Evolutionary conservation across 2,329 filamentous ascomycete genomes (phyloP).

Genomic region (Paracamarosporium sp.): DNA sequence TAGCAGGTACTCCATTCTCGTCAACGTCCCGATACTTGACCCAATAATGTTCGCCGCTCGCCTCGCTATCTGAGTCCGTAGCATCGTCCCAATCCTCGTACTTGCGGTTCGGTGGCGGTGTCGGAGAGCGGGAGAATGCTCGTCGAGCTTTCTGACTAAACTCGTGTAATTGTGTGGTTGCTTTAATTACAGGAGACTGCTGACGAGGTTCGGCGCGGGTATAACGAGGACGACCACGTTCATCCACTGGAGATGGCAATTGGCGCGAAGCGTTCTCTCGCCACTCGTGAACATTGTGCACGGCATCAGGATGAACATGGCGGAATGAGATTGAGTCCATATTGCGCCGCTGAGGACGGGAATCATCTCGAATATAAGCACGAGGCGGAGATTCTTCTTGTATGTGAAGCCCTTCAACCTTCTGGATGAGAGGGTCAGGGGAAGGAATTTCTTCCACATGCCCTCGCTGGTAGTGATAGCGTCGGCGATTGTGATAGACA

Average conservation of each 20-base stretch:
- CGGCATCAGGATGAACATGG: slow-evolving; percentile 9
- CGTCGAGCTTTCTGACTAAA: slow-evolving; percentile 8
- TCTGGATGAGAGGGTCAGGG: slow-evolving; percentile 16
- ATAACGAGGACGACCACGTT: slow-evolving; percentile 1
- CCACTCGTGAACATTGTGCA: slow-evolving; percentile 13
- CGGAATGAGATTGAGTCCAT: slow-evolving; percentile 22
- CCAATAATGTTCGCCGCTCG: slow-evolving; percentile 19
- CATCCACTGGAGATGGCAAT: slow-evolving; percentile 17
- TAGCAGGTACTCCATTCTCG: slow-evolving; percentile 35
- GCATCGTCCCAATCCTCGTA: slow-evolving; percentile 26
- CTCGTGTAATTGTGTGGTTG: slow-evolving; percentile 20
- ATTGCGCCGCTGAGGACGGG: background rate
- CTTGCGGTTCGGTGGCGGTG: slow-evolving; percentile 10
- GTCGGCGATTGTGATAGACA: slow-evolving; percentile 19
- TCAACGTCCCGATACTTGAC: slow-evolving; percentile 32
- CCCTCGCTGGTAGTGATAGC: slow-evolving; percentile 17
- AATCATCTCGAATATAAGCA: background rate
- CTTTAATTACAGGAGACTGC: background rate
- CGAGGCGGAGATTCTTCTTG: slow-evolving; percentile 19
- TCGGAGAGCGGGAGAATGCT: slow-evolving; percentile 14
- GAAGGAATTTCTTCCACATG: slow-evolving; percentile 18
- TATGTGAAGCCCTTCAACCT: slow-evolving; percentile 27
- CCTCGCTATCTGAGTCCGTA: slow-evolving; percentile 34
- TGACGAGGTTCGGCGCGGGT: slow-evolving; percentile 8
- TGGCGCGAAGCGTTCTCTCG: slow-evolving; percentile 20